Conservation (phyloP, 1,284 basidiomycete species). For the Malassezia pachydermatis region DNA sequence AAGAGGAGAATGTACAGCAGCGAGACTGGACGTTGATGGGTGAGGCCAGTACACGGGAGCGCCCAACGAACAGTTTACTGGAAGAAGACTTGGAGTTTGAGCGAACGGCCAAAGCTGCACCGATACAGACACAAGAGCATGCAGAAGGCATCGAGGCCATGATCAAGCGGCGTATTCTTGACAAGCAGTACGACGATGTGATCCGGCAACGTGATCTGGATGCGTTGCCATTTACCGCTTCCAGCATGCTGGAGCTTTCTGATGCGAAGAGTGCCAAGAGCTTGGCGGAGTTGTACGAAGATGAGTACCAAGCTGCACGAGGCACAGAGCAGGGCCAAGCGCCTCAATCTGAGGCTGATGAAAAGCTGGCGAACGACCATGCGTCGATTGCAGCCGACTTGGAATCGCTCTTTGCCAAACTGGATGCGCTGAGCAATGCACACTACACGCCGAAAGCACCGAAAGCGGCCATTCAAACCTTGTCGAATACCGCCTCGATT, state of each 20-base stretch:
- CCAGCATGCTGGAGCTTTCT: conserved; percentile 75
- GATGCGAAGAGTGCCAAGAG: conserved; percentile 63
- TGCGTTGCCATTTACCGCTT: conserved; percentile 67
- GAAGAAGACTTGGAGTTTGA: conserved; percentile 95
- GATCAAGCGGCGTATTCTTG: conserved; percentile 81
- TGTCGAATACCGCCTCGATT: conserved; percentile 75
- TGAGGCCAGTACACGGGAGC: conserved; percentile 68
- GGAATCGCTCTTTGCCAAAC: conserved; percentile 74
- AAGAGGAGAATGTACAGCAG: conserved; percentile 53
- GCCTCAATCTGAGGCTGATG: conserved; percentile 65
- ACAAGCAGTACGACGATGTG: conserved; percentile 80
- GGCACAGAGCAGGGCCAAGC: conserved; percentile 50
- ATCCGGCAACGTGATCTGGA: conserved; percentile 67
- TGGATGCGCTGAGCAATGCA: conserved; percentile 86
- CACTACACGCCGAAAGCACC: conserved; percentile 93
- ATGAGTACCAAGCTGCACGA: conserved; percentile 69
- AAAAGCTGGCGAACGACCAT: conserved; percentile 78
- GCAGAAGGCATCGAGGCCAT: conserved; percentile 75
- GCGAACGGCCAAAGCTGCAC: conserved; percentile 70
- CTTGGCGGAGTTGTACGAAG: conserved; percentile 90
- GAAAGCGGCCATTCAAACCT: conserved; percentile 74
- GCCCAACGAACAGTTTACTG: conserved; percentile 82
- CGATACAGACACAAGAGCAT: conserved; percentile 78
- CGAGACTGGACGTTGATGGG: conserved; percentile 88
- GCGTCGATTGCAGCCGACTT: conserved; percentile 71